Base-by-base conservation (phyloP, 2,329 filamentous ascomycete species). In the Diplodia corticola region DNA sequence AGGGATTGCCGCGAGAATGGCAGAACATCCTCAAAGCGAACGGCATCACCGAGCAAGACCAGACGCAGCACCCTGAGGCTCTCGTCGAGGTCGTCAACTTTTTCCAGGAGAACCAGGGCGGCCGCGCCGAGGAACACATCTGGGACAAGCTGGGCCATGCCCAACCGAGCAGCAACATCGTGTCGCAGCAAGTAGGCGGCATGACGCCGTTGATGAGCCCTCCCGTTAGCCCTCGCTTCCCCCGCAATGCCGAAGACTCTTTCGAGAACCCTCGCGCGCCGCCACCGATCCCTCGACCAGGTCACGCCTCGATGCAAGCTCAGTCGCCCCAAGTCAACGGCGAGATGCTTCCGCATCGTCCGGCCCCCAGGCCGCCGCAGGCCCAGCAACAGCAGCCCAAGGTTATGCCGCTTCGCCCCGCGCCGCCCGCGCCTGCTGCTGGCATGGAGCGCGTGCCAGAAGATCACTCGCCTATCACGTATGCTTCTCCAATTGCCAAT, bases 1-100 rank as follows among this genome's bases (percentile, higher is more conserved):
- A 95, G 93, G 95, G 95, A 69, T 85, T 99, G 30, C 95, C 95
- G 20, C 96, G 95, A 79, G 95, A 98, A 85, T 99, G 95, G 95
- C 94, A 98, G 80, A 90, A 92, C 68, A 87, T 97, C 76, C 88
- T 99, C 75, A 92, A 94, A 80, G 93, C 97, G 79, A 97, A 92
- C 78, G 95, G 95, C 70, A 97, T 99, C 73, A 91, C 93, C 30
- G 93, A 97, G 80, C 93, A 95, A 80, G 95, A 98, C 77, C 91
- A 96, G 78, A 91, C 94, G 77, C 91, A 97, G 79, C 93, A 98
- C 75, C 95, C 95, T 2, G 93, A 98, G 78, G 93, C 94, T 67
- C 93, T 97, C 80, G 90, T 96, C 75, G 91, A 98, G 77, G 95
- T 99, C 73, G 89, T 99, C 79, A 91, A 90, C 67, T 98, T 98